A percentile compares a stretch with the other conserved stretches of the same genome.
These are phyloP conservation scores for Globisporangium recalcitrans DNA, from an alignment of 352 stramenopile genomes.

Conservation along the genomic window DNA sequence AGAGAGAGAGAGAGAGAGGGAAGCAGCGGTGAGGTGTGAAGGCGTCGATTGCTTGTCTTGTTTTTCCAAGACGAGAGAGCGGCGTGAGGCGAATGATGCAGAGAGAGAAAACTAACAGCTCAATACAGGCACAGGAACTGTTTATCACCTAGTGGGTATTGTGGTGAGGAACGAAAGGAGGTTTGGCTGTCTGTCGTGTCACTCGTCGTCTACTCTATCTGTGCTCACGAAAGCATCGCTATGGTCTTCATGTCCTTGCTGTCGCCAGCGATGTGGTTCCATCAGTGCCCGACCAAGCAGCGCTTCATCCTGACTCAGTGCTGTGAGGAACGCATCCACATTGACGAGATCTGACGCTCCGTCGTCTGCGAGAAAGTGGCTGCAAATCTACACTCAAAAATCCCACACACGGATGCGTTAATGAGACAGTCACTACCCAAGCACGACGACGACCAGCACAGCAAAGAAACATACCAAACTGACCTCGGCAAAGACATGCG, in stretches of 20 bases:
- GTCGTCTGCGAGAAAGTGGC: slow-evolving; percentile 22
- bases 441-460: too few species aligned
- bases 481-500: slow-evolving; percentile 47
- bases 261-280: neutral
- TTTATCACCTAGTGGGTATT: slow-evolving; percentile 2
- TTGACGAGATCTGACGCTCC: slow-evolving; percentile 28
- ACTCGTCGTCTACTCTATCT: neutral
- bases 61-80: neutral
- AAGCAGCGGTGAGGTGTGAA: too few species aligned
- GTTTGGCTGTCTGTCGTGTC: neutral
- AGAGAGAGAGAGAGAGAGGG: too few species aligned
- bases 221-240: neutral
- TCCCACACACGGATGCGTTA: neutral
- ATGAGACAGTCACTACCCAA: too few species aligned
- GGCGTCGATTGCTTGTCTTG: neutral
- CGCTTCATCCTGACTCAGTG: slow-evolving; percentile 24
- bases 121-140: slow-evolving; percentile 7
- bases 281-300: slow-evolving; percentile 14
- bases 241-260: neutral
- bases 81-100: neutral
- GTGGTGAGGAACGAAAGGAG: neutral
- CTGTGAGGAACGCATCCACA: slow-evolving; percentile 28
- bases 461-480: neutral
- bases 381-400: slow-evolving; percentile 25
- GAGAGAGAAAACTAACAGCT: slow-evolving; percentile 1